Base-by-base conservation (phyloP, 371 early-diverging fungal species). In the Saksenaea vasiformis region DNA sequence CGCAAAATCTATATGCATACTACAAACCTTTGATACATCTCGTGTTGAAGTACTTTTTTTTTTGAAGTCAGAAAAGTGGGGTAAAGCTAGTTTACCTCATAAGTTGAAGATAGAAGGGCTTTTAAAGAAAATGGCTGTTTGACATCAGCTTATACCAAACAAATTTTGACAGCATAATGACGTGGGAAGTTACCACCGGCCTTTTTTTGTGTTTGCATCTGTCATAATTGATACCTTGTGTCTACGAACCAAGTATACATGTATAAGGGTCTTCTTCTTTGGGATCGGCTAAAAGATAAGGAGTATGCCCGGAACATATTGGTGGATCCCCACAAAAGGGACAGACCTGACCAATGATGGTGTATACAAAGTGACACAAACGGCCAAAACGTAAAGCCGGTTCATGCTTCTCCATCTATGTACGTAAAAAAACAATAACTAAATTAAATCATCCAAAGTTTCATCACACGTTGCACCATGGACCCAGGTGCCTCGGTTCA, bases 321-420 rank as follows among this genome's bases (percentile, higher is more conserved):
- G 53, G 34, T 54, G 54, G 54, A 47, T 47, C 51, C 51, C 51
- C 51, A 61, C 27, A 53, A 11, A 54, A 44, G 60, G 35, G n/a
- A 47, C 60, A 59, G 26, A 27, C n/a, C 26, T 34, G 47, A 34
- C 54, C n/a, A 37, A 35, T 22, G 36, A 19, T 55, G 24, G 54
- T 28, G n/a, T 51, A 1, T 14, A 44, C 8, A 15, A 22, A 53
- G 51, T 61, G 26, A 44, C 34, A 41, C 47, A 39, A 31, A 14
- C 58, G 60, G 65, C 65, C 65, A 65, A 65, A 65, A 65, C 65
- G 60, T 65, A 65, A 53, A 65, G 60, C 65, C 65, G 65, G 47
- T 44, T 28, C 28, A 47, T 61, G 61, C 28, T 54, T 61, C 15
- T 34, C 54, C 35, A 0, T 19, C 57, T 27, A 26, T 24, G 13